Conservation (phyloP, 2,329 filamentous ascomycete species). For the Aschersonia sp. region DNA sequence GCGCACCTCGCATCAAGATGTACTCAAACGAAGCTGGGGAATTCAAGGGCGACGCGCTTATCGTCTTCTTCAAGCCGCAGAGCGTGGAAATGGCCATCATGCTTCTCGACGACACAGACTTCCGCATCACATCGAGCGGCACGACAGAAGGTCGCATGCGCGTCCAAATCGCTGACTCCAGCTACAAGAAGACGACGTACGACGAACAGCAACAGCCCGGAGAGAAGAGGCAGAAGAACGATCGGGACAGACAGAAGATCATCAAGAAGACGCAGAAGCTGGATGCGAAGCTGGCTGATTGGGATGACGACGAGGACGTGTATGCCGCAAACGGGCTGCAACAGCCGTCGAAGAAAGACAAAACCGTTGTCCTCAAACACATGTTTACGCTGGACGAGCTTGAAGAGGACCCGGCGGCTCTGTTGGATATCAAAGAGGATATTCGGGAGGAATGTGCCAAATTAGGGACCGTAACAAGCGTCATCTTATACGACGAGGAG, state of each 20-base stretch:
- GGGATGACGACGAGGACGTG: conserved; percentile 76
- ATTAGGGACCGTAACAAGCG: conserved; percentile 77
- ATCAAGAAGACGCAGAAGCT: conserved; percentile 86
- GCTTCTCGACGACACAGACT: conserved; percentile 69
- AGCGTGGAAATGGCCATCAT: conserved; percentile 78
- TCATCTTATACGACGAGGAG: conserved; percentile 81
- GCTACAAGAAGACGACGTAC: conserved; percentile 80
- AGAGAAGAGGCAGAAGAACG: conserved; percentile 30
- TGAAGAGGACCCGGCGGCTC: conserved; percentile 67
- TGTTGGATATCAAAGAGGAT: conserved; percentile 89
- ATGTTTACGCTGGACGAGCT: conserved; percentile 86
- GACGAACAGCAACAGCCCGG: conserved; percentile 23
- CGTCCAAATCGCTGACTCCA: conserved; percentile 74
- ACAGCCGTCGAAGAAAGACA: conserved; percentile 48
- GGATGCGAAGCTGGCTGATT: conserved; percentile 83
- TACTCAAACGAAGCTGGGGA: conserved; percentile 69
- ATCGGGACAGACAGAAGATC: conserved; percentile 72
- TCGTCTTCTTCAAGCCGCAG: conserved; percentile 91
- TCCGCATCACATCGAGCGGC: conserved; percentile 46
- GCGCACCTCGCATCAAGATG: conserved; percentile 80
- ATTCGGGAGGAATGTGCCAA: conserved; percentile 82
- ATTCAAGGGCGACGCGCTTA: conserved; percentile 86
- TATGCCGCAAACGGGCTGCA: conserved; percentile 19
- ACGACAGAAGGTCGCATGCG: conserved; percentile 52
- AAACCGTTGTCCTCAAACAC: conserved; percentile 74